Evolutionary conservation across 2,329 filamentous ascomycete species (phyloP).

Genomic region (Pseudocercospora macadamiae): DNA sequence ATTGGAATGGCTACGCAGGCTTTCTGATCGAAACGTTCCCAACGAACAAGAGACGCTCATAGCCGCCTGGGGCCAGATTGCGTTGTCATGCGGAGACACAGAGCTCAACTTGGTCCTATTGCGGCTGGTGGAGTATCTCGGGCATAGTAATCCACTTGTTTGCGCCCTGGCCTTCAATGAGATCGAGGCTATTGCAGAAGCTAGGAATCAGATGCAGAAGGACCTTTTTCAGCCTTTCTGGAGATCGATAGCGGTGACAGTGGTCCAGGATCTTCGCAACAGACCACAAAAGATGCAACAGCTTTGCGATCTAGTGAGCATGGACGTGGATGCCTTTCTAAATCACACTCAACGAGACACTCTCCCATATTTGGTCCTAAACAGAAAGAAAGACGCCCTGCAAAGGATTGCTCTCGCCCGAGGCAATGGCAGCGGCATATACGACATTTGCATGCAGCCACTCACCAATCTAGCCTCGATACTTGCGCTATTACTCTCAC

Average conservation of each 20-base stretch:
- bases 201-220: constrained; percentile 58
- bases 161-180: constrained; percentile 83
- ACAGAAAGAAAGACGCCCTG: constrained; percentile 75
- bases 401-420: constrained; percentile 76
- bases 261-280: constrained; percentile 77
- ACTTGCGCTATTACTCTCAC: constrained; percentile 60
- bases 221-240: constrained; percentile 82
- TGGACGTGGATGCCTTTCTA: constrained; percentile 74
- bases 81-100: constrained; percentile 72
- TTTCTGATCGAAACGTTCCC: constrained; percentile 70
- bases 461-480: constrained; percentile 61
- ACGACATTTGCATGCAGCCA: constrained; percentile 64
- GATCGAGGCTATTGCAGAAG: constrained; percentile 71
- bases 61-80: constrained; percentile 82
- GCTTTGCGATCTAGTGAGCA: constrained; percentile 78
- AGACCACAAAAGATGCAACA: constrained; percentile 81
- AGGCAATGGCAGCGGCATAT: constrained; percentile 54
- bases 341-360: constrained; percentile 77
- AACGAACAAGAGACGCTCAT: constrained; percentile 81
- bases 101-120: constrained; percentile 86
- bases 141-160: constrained; percentile 77
- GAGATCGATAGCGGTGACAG: constrained; percentile 78
- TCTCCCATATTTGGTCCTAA: constrained; percentile 82
- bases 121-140: constrained; percentile 82
- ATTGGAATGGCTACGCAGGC: constrained; percentile 69